Evolutionary conservation across 2,329 filamentous ascomycete genomes (phyloP).

Genomic region (Fusarium pilosicola): DNA sequence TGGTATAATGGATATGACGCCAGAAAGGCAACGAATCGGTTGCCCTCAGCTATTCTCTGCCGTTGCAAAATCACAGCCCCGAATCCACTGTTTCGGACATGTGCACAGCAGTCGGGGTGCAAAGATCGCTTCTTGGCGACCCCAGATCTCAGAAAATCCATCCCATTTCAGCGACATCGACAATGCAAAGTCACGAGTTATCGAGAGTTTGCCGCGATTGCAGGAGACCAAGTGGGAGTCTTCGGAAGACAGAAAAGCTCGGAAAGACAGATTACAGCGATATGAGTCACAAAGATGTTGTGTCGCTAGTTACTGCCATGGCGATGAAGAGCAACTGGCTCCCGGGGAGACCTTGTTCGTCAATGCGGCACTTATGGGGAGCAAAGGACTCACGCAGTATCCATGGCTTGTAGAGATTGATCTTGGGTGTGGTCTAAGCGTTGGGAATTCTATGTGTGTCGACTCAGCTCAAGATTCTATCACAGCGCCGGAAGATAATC

Average conservation of each 20-base stretch:
- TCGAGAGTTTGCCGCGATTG: slow-evolving; percentile 48
- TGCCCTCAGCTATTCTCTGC: slow-evolving; percentile 47
- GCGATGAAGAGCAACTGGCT: not conserved
- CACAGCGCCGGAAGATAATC: fast-evolving
- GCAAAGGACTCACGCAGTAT: not conserved
- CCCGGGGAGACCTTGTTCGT: slow-evolving; percentile 22
- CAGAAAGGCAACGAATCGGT: slow-evolving; percentile 42
- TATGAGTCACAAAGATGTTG: slow-evolving; percentile 14
- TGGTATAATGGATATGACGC: slow-evolving; percentile 55
- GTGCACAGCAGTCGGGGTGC: slow-evolving; percentile 50
- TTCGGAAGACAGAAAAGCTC: not conserved
- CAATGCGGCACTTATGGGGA: slow-evolving; percentile 26
- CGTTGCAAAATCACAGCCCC: slow-evolving; percentile 44
- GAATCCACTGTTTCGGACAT: slow-evolving; percentile 52
- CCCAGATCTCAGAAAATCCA: slow-evolving; percentile 38
- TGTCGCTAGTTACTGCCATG: slow-evolving; percentile 1
- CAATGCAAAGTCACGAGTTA: slow-evolving; percentile 51
- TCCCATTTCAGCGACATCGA: slow-evolving; percentile 61
- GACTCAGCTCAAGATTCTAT: too few relatives aligned
- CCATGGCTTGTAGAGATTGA: slow-evolving; percentile 30
- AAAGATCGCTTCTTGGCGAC: slow-evolving; percentile 59
- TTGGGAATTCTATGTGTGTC: not conserved
- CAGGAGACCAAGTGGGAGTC: slow-evolving; percentile 1
- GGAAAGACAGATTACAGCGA: not conserved
- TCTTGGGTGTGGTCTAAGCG: not conserved